A percentile compares a stretch with the other conserved stretches of the same genome.
phyloP scores from a whole-genome alignment of 257 asterid genomes.

The Coffea eugenioides region DNA sequence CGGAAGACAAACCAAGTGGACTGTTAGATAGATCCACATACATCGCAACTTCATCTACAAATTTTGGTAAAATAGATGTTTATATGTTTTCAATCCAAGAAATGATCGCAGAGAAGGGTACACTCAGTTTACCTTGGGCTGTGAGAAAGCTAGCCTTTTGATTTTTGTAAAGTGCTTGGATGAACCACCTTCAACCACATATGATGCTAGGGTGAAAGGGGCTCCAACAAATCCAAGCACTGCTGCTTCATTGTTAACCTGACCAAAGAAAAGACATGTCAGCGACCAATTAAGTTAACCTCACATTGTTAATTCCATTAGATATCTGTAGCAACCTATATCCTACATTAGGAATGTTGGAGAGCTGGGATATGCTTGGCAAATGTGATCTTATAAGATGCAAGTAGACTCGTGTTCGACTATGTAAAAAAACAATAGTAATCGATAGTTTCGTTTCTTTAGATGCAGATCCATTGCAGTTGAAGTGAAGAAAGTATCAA shows the following conservation, averaged over 20 bases:
- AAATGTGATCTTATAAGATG: neutral
- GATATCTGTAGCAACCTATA: neutral
- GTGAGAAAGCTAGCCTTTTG: slow-evolving; percentile 84
- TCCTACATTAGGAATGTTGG: neutral
- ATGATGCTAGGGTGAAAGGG: slow-evolving; percentile 95
- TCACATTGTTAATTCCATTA: neutral
- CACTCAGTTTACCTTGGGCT: slow-evolving; percentile 69
- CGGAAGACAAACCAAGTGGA: neutral
- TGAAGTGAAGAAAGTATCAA: neutral
- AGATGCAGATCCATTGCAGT: neutral
- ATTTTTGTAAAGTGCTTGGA: slow-evolving; percentile 94
- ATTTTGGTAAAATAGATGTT: neutral
- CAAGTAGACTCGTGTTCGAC: neutral
- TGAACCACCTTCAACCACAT: slow-evolving; percentile 97
- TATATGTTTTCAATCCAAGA: neutral
- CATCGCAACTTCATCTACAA: neutral
- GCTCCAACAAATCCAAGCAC: slow-evolving; percentile 98
- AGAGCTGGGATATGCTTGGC: neutral
- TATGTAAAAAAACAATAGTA: neutral
- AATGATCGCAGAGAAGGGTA: neutral
- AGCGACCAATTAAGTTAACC: slow-evolving; percentile 5
- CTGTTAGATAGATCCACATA: neutral
- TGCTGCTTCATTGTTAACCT: slow-evolving; percentile 98
- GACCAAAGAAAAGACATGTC: slow-evolving; percentile 18
- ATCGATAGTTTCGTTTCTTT: neutral